Base-by-base conservation (phyloP, 768 basidiomycete species). In the Mycena polygramma region DNA sequence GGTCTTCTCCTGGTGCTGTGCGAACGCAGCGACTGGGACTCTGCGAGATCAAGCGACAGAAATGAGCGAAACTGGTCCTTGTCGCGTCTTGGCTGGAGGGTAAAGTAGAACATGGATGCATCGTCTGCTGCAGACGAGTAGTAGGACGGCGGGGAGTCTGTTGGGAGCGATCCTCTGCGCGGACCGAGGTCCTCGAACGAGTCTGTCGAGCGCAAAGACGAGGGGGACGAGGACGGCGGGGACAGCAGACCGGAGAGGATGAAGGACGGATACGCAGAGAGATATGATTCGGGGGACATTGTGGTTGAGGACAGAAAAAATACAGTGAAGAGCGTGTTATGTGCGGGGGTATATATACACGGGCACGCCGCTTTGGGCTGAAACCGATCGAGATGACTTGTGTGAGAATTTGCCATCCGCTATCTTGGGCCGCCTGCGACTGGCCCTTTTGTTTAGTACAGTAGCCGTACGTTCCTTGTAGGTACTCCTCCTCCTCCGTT, bases 1-100 rank as follows among this genome's bases (percentile, higher is more conserved):
- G 73, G 30, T 54, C 81, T 85, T 58, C 81, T 79, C 20, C 76
- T 73, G 49, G 82, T 76, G 35, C 78, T 78, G 46, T 77, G 78
- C 4, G 79, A 73, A 20, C 77, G 75, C 26, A 69, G 69, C 0
- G 74, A 75, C 26, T 76, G 79, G 64, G 77, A 75, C 67, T 84
- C 83, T 22, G 87, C 87, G 2, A 87, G 81, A 74, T 87, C 86
- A 63, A 87, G 83, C 36, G 82, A 88, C 45, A 87, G 82, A 73
- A 87, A 88, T 0, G 86, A 88, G 26, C 83, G 81, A 43, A 75
- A 73, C 70, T 77, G 66, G 73, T 70, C 46, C 22, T 74, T 73
- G 73, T 79, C 80, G 19, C 80, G 79, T 53, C 75, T 75, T 1
- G 77, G 74, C 66, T 79, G 77, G 45, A 84, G 74, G 2, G 84